phyloP scores from a whole-genome alignment of 192 early-diverging fungal species.

The Coemansia erecta region DNA sequence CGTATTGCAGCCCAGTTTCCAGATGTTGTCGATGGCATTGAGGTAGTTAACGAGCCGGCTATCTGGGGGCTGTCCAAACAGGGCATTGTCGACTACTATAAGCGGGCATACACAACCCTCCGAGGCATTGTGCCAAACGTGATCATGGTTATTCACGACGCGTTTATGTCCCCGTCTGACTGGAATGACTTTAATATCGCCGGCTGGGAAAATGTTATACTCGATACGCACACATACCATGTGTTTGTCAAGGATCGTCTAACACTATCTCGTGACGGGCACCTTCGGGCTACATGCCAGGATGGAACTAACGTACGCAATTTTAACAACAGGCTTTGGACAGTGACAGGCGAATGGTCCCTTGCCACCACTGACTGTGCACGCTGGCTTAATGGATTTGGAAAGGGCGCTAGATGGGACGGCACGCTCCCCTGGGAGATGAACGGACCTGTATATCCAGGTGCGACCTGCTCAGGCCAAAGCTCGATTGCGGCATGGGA shows the following conservation, averaged over 20 bases:
- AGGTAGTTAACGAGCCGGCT: slow-evolving; percentile 55
- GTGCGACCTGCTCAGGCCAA: slow-evolving; percentile 56
- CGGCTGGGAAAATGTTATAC: slow-evolving; percentile 48
- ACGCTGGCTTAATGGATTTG: slow-evolving; percentile 68
- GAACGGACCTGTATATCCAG: slow-evolving; percentile 41
- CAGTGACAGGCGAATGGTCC: slow-evolving; percentile 73
- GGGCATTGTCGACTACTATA: slow-evolving; percentile 44
- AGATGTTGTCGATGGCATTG: slow-evolving; percentile 39
- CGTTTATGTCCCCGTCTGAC: slow-evolving; percentile 40
- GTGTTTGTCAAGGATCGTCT: slow-evolving; percentile 49
- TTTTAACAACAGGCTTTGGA: slow-evolving; percentile 45
- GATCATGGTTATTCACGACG: slow-evolving; percentile 48
- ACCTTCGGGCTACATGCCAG: slow-evolving; percentile 37
- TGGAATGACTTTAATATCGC: slow-evolving; percentile 40
- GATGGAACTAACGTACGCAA: slow-evolving; percentile 35
- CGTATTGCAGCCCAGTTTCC: slow-evolving; percentile 36
- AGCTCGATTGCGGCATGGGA: slow-evolving; percentile 48
- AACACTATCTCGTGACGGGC: slow-evolving; percentile 22
- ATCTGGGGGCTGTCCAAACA: slow-evolving; percentile 43
- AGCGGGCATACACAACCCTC: slow-evolving; percentile 34
- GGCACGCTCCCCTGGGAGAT: slow-evolving; percentile 55
- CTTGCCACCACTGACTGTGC: slow-evolving; percentile 71
- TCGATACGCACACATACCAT: slow-evolving; percentile 57
- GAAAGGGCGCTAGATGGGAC: slow-evolving; percentile 60
- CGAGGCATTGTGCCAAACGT: slow-evolving; percentile 35